phyloP scores from a whole-genome alignment of 345 rosid species.

The Cardamine occulta region DNA sequence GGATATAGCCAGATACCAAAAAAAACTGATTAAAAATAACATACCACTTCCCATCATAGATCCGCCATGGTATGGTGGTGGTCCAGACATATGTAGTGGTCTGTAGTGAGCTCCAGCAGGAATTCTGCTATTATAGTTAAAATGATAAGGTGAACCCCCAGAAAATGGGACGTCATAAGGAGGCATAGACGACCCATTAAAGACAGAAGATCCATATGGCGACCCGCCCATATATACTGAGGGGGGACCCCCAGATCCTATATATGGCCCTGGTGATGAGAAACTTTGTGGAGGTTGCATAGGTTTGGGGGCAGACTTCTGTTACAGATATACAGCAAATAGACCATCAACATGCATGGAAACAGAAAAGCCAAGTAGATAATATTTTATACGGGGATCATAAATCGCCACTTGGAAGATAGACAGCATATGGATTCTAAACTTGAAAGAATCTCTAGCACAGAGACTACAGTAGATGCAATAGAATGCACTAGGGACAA shows the following conservation, averaged over 20 bases:
- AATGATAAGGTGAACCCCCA: slow-evolving; percentile 93
- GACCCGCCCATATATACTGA: slow-evolving; percentile 88
- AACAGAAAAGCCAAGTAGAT: neutral
- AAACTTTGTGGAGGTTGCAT: slow-evolving; percentile 66
- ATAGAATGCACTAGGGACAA: slow-evolving; percentile 1
- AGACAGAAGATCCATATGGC: slow-evolving; percentile 87
- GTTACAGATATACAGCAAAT: slow-evolving; percentile 36
- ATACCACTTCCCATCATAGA: slow-evolving; percentile 88
- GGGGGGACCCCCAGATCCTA: slow-evolving; percentile 79
- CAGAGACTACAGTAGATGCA: slow-evolving; percentile 5
- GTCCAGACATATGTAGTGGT: slow-evolving; percentile 80
- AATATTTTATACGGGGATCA: neutral
- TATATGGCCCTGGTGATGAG: slow-evolving; percentile 73
- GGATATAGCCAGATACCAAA: slow-evolving; percentile 12
- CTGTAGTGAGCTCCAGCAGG: slow-evolving; percentile 86
- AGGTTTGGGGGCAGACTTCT: slow-evolving; percentile 88
- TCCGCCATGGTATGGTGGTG: slow-evolving; percentile 82
- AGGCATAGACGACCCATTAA: slow-evolving; percentile 81
- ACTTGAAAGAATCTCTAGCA: neutral
- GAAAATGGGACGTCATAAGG: slow-evolving; percentile 86
- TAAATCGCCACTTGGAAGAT: neutral
- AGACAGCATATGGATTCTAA: neutral
- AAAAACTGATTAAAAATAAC: slow-evolving; percentile 7
- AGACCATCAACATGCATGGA: slow-evolving; percentile 5
- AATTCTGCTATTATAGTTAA: slow-evolving; percentile 71